phyloP scores from a whole-genome alignment of 2,329 filamentous ascomycete genomes.

The Cordyceps pruinosa region DNA sequence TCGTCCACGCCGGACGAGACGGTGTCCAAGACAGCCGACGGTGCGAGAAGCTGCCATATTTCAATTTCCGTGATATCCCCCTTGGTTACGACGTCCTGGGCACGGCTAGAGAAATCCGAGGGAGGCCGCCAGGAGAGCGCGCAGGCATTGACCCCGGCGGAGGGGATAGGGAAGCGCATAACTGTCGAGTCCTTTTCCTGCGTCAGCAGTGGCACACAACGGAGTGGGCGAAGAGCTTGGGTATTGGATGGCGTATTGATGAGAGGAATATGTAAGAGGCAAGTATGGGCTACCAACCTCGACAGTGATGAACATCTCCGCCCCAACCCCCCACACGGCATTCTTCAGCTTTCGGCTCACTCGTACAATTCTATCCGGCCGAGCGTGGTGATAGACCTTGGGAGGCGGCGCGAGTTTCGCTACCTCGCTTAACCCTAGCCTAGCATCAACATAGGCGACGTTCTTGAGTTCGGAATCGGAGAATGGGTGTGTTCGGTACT shows the following conservation, averaged over 20 bases:
- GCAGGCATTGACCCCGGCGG: neutral
- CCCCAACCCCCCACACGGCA: neutral
- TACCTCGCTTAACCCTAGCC: no score
- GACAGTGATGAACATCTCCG: constrained; percentile 1
- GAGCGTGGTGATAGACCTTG: neutral
- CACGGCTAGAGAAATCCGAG: neutral
- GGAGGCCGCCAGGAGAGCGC: neutral
- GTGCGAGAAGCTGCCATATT: constrained; percentile 4
- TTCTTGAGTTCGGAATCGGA: no score
- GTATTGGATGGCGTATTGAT: no score
- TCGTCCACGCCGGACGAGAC: neutral
- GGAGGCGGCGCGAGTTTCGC: neutral
- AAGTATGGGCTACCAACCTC: constrained; percentile 1
- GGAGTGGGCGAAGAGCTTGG: no score
- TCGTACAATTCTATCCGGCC: constrained; percentile 5
- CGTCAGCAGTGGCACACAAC: no score
- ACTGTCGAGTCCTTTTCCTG: neutral
- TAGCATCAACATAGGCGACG: no score
- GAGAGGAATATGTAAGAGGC: no score
- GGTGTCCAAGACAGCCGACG: neutral
- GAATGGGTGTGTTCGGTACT: no score
- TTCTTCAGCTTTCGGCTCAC: constrained; percentile 1
- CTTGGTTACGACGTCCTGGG: constrained; percentile 3
- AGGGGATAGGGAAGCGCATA: neutral
- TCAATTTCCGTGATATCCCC: constrained; percentile 7